Percentiles rank a stretch among this genome's conserved stretches.
phyloP scores from a whole-genome alignment of 2,329 filamentous ascomycete genomes.

The Arthrobotrys iridis region DNA sequence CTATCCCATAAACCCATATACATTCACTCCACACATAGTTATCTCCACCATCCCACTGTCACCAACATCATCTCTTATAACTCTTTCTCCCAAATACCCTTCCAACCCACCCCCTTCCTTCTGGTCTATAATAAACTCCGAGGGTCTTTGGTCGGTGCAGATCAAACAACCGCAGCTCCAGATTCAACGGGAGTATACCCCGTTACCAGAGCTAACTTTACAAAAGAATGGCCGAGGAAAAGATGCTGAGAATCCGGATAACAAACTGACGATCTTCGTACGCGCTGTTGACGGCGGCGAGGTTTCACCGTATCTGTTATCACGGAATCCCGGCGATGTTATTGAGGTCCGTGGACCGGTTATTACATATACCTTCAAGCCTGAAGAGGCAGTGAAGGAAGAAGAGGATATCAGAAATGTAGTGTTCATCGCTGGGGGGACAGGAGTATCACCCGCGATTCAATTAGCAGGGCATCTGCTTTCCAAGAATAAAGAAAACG shows the following conservation, averaged over 20 bases:
- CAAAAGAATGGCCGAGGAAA: conserved; percentile 58
- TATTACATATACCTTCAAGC: conserved; percentile 70
- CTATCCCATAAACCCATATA: conserved; percentile 69
- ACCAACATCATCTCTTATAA: conserved; percentile 70
- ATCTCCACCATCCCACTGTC: conserved; percentile 71
- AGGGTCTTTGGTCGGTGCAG: conserved; percentile 84
- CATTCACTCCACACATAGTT: conserved; percentile 75
- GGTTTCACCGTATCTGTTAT: conserved; percentile 81
- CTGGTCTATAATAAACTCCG: conserved; percentile 59
- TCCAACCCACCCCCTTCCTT: conserved; percentile 47
- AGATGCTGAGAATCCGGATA: conserved; percentile 62
- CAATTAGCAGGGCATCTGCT: conserved; percentile 77
- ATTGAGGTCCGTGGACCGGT: conserved; percentile 84
- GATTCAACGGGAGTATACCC: conserved; percentile 90
- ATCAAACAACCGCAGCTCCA: conserved; percentile 94
- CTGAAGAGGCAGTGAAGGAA: conserved; percentile 56
- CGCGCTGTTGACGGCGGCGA: conserved; percentile 82
- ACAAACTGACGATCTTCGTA: conserved; percentile 70
- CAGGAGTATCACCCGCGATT: conserved; percentile 88
- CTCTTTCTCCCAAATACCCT: conserved; percentile 65
- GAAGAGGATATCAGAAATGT: conserved; percentile 67
- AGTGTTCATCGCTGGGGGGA: conserved; percentile 89
- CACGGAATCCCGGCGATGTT: conserved; percentile 70
- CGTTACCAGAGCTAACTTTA: conserved; percentile 79
- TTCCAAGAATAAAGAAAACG: conserved; percentile 59